A percentile compares a stretch with the other conserved stretches of the same genome.
These are phyloP conservation scores for Nymphaea colorata DNA, from an alignment of 164 flowering plant genomes.

Conservation along the genomic window DNA sequence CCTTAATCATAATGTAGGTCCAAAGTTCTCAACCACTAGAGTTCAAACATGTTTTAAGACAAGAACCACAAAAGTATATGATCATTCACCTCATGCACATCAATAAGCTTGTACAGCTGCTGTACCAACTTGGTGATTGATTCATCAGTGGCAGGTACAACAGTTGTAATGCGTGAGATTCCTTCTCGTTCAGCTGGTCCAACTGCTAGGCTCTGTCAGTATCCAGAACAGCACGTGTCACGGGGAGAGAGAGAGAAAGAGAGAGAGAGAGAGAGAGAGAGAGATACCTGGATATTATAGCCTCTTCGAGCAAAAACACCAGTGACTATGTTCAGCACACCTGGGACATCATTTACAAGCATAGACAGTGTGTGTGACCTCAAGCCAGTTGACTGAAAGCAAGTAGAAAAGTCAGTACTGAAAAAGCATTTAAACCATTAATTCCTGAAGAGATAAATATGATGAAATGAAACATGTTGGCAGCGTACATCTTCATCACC, in stretches of 20 bases:
- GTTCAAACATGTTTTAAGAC: neutral
- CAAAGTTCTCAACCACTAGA: neutral
- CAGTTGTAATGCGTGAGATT: slow-evolving; percentile 87
- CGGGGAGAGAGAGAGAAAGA: neutral
- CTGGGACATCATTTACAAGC: slow-evolving; percentile 82
- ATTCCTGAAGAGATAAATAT: neutral
- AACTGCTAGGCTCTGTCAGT: slow-evolving; percentile 85
- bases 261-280: neutral
- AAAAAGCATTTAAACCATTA: neutral
- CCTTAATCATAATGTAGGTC: neutral
- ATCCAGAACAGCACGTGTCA: neutral
- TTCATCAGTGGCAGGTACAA: slow-evolving; percentile 93
- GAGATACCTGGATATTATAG: slow-evolving; percentile 78
- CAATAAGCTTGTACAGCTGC: slow-evolving; percentile 77
- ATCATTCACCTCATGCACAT: slow-evolving; percentile 63
- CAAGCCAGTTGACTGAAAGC: slow-evolving; percentile 62
- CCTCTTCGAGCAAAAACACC: slow-evolving; percentile 93
- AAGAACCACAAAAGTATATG: neutral
- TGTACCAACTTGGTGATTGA: slow-evolving; percentile 82
- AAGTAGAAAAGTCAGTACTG: neutral
- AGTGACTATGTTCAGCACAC: slow-evolving; percentile 85
- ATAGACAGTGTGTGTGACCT: slow-evolving; percentile 86
- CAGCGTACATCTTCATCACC: slow-evolving; percentile 77
- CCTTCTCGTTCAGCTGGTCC: slow-evolving; percentile 90
- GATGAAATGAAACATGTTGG: neutral